Evolutionary conservation across 1,139 yeast genomes (phyloP).

Genomic region (Yamadazyma epiphylla): DNA sequence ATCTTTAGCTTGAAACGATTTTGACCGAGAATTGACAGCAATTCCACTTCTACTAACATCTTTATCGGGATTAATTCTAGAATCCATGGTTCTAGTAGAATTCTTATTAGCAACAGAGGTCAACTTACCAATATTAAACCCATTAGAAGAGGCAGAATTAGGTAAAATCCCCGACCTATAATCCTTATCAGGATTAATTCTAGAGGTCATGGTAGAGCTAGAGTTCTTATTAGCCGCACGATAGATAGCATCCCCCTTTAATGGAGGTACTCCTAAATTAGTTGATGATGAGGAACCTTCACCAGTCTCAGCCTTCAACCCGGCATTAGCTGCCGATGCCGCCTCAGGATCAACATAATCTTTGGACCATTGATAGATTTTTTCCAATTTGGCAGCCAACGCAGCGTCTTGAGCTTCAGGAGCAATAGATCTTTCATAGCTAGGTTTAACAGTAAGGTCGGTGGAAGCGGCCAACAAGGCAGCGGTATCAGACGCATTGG

Average conservation of each 20-base stretch:
- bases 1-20: slow-evolving; percentile 36
- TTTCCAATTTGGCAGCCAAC: slow-evolving; percentile 47
- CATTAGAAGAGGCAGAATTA: slow-evolving; percentile 17
- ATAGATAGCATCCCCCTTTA: slow-evolving; percentile 34
- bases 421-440: slow-evolving; percentile 60
- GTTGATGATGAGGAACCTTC: slow-evolving; percentile 17
- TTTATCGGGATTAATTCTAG: slow-evolving; percentile 42
- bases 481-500: slow-evolving; percentile 70
- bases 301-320: slow-evolving; percentile 29
- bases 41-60: slow-evolving; percentile 42
- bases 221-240: slow-evolving; percentile 43
- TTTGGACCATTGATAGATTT: slow-evolving; percentile 42
- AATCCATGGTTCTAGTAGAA: slow-evolving; percentile 37
- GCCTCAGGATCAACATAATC: slow-evolving; percentile 42
- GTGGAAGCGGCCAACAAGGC: slow-evolving; percentile 69
- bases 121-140: slow-evolving; percentile 39
- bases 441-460: slow-evolving; percentile 58
- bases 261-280: slow-evolving; percentile 36
- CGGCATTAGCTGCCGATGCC: slow-evolving; percentile 37
- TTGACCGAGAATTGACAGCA: slow-evolving; percentile 23
- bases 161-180: slow-evolving; percentile 44
- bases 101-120: slow-evolving; percentile 41
- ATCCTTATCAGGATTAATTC: slow-evolving; percentile 45
- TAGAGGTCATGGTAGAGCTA: slow-evolving; percentile 40
- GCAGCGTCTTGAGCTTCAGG: slow-evolving; percentile 68